Evolutionary conservation across 176 grass and related monocot species (phyloP).

Genomic region (Paspalum notatum): DNA sequence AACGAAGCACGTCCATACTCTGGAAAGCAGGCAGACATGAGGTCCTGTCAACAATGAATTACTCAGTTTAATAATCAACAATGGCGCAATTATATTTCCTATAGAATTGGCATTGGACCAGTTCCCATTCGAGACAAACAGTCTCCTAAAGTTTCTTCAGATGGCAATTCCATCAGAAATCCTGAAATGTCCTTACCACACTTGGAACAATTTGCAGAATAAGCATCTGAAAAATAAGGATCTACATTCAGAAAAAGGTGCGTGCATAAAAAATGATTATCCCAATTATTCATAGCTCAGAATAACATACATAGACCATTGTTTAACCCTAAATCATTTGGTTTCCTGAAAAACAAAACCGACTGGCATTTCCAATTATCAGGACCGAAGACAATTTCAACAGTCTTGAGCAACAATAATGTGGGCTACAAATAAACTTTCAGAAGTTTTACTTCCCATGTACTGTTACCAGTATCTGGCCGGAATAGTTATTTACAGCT

Average conservation of each 20-base stretch:
- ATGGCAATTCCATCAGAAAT: background rate
- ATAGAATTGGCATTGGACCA: background rate
- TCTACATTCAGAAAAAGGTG: background rate
- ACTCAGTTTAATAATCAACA: too few species aligned
- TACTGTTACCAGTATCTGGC: slow-evolving; percentile 11
- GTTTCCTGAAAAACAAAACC: background rate
- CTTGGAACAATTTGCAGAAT: background rate
- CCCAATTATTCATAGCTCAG: background rate
- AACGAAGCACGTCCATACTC: too few species aligned
- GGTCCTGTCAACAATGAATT: too few species aligned
- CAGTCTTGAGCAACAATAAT: background rate
- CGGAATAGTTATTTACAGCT: slow-evolving; percentile 38
- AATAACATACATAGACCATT: background rate
- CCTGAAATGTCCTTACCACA: background rate
- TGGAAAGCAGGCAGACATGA: too few species aligned
- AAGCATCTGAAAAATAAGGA: background rate
- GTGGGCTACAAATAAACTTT: background rate
- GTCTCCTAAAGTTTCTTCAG: background rate
- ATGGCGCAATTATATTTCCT: background rate
- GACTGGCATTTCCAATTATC: background rate
- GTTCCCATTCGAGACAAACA: background rate
- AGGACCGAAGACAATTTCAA: background rate
- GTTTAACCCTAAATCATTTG: background rate
- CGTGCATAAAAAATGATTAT: background rate
- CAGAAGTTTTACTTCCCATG: background rate